Evolutionary conservation across 1,284 basidiomycete species (phyloP), one percentile per base, ranked within the genome.

Genomic region (Xerocomus amazonicus): DNA sequence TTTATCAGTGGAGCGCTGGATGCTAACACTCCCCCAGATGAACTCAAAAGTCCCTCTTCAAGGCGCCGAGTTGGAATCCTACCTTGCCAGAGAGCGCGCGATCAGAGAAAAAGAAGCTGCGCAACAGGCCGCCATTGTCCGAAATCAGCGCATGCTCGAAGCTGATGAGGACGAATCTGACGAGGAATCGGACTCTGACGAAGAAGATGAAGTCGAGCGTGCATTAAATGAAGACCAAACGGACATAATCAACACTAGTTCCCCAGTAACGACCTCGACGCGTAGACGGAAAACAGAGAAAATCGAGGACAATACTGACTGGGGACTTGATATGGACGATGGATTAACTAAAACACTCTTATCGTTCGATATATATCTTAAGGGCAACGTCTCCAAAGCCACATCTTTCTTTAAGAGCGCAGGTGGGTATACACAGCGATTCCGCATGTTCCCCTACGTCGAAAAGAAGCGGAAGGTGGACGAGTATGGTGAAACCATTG

Each of bases 401-500:
- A 87, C 82, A 0, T 84, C 84, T 2, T 95, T 94, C 70, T 92
- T 93, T 75, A 91, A 91, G 69, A 84, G 73, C 56, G 75, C 79
- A 32, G 83, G 77, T 47, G 77, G 73, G 28, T 84, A 83, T 59
- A 76, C 76, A 35, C 88, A 84, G 62, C 80, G 96, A 37, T 98
- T 90, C 68, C 80, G 97, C 57, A 97, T 98, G 90, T 99, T 98
- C 71, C 97, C 97, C 0, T 93, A 93, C 60, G 83, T 97, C 34
- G 96, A 99, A 71, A 87, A 92, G 66, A 94, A 90, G 62, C 77
- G 92, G 55, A 77, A 87, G 57, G 89, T 99, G 14, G 97, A 99
- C 67, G 90, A 90, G 55, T 99, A 93, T 67, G 97, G 97, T 2
- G 97, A 99, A 74, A 89, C 87, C 6, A 77, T 98, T 40, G 96